These are phyloP conservation scores for Penicillium pancosmium DNA, from an alignment of 495 filamentous ascomycete species.

Conservation along the genomic window DNA sequence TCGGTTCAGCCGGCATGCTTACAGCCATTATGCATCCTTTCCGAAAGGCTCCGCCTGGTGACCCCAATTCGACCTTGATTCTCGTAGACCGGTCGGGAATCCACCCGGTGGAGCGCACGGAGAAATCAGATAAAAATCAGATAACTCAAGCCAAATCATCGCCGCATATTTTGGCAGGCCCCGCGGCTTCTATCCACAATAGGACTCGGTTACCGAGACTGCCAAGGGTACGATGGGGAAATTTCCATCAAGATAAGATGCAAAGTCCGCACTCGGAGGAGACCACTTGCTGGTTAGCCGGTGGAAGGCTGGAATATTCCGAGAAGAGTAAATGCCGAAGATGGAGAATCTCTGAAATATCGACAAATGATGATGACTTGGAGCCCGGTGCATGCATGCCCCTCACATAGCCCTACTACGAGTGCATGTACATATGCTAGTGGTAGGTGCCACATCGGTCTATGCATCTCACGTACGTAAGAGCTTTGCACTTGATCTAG, in stretches of 20 bases:
- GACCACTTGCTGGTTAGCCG: not conserved
- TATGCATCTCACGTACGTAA: too few relatives aligned
- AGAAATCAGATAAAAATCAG: slow-evolving; percentile 36
- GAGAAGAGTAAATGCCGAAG: too few relatives aligned
- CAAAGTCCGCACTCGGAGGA: slow-evolving; percentile 16
- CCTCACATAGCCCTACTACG: too few relatives aligned
- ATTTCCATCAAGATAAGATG: slow-evolving; percentile 17
- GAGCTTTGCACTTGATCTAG: too few relatives aligned
- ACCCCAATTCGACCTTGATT: slow-evolving; percentile 1
- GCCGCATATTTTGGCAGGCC: slow-evolving; percentile 10
- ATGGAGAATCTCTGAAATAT: too few relatives aligned
- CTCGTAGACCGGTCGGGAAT: slow-evolving; percentile 12
- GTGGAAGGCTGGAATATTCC: not conserved
- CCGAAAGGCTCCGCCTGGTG: not conserved
- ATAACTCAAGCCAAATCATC: slow-evolving; percentile 32
- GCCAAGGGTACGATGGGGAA: slow-evolving; percentile 16
- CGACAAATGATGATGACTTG: too few relatives aligned
- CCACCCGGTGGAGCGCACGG: slow-evolving; percentile 29
- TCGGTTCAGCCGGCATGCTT: not conserved
- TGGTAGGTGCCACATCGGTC: too few relatives aligned
- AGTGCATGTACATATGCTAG: too few relatives aligned
- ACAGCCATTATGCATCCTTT: not conserved
- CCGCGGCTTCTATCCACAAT: slow-evolving; percentile 25
- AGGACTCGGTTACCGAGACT: slow-evolving; percentile 24
- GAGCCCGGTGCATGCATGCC: too few relatives aligned